Evolutionary conservation across 176 grass and related monocot species (phyloP), one percentile per base, ranked within the genome.

Genomic region (Phragmites australis): DNA sequence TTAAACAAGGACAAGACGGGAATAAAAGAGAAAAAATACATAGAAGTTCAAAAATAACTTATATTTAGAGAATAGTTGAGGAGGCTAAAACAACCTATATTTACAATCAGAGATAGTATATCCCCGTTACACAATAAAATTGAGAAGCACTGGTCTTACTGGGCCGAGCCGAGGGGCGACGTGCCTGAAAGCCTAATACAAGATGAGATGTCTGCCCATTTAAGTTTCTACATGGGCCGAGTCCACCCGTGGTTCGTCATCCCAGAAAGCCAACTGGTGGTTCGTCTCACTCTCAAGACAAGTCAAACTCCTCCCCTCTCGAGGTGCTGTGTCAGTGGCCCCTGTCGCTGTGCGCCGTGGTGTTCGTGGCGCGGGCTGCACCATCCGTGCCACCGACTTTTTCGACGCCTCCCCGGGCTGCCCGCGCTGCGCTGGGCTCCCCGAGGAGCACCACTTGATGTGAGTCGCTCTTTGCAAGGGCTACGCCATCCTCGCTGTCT

Each of bases 291-390:
- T 6, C 34, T 5, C 26, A 7, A 9, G 41, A 0, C 2, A 6
- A 68, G 84, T 86, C 77, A 86, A 87, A 82, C 52, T 53, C 76
- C 5, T 59, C 60, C 30, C 6, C 41, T 1, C 75, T 39, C 40
- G 88, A 94, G 80, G 80, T 92, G 85, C 89, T 97, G 72, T 97
- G 88, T 89, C 92, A 94, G 83, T 83, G 94, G 0, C 92, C 92
- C 25, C 18, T 82, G 11, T 75, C 85, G 10, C 85, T 78, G 10
- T 87, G 87, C 60, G 91, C 92, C 25, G 81, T 80, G 52, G 17
- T 97, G 25, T 97, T 97, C 78, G 77, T 87, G 63, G 92, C 94
- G 39, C 94, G 47, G 92, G 94, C 5, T 97, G 94, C 84, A 91
- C 79, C 57, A 87, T 92, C 79, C 88, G 90, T 52, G 92, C 92